Base-by-base conservation (phyloP, 129 eudicot genomes). In the sunflower (Helianthus annuus) region DNA sequence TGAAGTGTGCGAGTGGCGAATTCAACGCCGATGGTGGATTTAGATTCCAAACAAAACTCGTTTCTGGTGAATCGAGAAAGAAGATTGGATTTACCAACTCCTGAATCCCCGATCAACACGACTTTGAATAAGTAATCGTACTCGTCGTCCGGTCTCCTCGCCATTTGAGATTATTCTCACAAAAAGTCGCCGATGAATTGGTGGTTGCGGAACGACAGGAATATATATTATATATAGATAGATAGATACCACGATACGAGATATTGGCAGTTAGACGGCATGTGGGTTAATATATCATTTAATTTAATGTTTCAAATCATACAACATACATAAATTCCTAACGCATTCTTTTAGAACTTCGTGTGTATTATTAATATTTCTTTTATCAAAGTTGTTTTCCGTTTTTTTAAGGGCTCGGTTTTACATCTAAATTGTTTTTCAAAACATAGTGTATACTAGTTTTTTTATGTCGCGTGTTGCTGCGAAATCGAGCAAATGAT, bases 11-110 rank as follows among this genome's bases (percentile, higher is more conserved):
- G 57, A 52, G 57, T 52, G 10, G 57, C 57, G 57, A 52, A 52
- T n/a, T 52, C 57, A 7, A 52, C 57, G 57, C 57, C 57, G 57
- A 52, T 52, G 57, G 57, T 52, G 57, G 57, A 52, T 52, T 52
- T 52, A 7, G 57, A 52, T 52, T 52, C 57, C 57, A 52, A 52
- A 52, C 57, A 52, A 15, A 52, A 52, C 22, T 52, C 57, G 57
- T 52, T 52, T n/a, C 57, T 5, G 1, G 57, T 52, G 57, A 52
- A 52, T 52, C 57, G 57, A 52, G 57, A 52, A 15, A 52, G 57
- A 15, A 52, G 57, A 6, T 52, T 52, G 57, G 57, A 52, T 52
- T 52, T 52, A 6, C 57, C 57, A 6, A 52, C 57, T 0, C 57
- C 24, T 52, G 57, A 52, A 52, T 52, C 57, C 5, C 57, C 57